Evolutionary conservation across 495 filamentous ascomycete species (phyloP).

Genomic region (Aspergillus panamensis): DNA sequence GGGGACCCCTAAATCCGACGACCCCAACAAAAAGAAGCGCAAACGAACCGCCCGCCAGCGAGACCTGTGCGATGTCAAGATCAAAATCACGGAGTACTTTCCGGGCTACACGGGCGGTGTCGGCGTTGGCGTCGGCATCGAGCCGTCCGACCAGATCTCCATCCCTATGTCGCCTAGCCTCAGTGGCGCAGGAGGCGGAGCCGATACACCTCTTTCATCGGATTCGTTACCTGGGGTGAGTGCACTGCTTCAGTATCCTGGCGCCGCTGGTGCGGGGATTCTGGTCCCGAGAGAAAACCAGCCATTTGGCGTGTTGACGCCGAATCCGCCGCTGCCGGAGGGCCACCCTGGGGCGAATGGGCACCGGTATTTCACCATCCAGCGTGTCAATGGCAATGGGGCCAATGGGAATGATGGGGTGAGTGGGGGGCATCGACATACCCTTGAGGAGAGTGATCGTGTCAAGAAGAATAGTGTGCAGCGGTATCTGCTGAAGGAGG

Average conservation of each 20-base stretch:
- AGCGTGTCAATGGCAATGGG: constrained; percentile 74
- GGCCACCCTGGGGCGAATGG: constrained; percentile 47
- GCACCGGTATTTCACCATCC: constrained; percentile 65
- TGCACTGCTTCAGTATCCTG: constrained; percentile 21
- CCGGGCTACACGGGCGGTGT: constrained; percentile 42
- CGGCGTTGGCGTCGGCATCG: constrained; percentile 13
- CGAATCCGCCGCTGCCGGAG: constrained; percentile 33
- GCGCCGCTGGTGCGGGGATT: not conserved
- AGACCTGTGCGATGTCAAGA: constrained; percentile 86
- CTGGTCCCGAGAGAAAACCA: constrained; percentile 19
- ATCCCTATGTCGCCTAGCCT: constrained; percentile 4
- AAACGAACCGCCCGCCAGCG: constrained; percentile 73
- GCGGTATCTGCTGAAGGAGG: constrained; percentile 60
- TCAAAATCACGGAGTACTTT: constrained; percentile 85
- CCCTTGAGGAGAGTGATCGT: constrained; percentile 72
- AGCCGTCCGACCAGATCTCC: not conserved
- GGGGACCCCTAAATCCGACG: constrained; percentile 78
- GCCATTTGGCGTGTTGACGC: constrained; percentile 43
- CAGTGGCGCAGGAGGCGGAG: not conserved
- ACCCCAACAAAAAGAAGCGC: constrained; percentile 86
- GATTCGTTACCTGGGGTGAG: constrained; percentile 29
- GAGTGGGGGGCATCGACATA: constrained; percentile 67
- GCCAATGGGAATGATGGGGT: constrained; percentile 67
- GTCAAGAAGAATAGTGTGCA: constrained; percentile 83
- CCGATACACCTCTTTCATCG: constrained; percentile 21